These are phyloP conservation scores for Claviceps africana DNA, from an alignment of 2,329 filamentous ascomycete species.

Conservation along the genomic window DNA sequence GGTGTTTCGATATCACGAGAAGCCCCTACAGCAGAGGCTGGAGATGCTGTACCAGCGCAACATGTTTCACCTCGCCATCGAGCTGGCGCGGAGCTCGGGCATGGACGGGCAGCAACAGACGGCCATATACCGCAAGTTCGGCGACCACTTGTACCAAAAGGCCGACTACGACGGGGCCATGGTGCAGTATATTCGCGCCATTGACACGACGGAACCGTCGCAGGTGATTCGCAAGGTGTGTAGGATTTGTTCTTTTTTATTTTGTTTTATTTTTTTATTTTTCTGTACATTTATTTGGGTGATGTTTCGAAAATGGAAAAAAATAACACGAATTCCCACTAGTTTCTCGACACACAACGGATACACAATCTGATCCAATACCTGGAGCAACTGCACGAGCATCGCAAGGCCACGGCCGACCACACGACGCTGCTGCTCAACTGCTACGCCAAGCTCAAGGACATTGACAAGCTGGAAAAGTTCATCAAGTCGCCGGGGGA, in stretches of 20 bases:
- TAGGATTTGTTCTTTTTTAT: not conserved
- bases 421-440: constrained; percentile 91
- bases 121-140: constrained; percentile 82
- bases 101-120: constrained; percentile 73
- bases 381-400: constrained; percentile 88
- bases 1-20: constrained; percentile 83
- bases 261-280: not conserved
- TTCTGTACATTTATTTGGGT: too few relatives aligned
- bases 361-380: constrained; percentile 98
- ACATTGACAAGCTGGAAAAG: constrained; percentile 86
- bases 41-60: constrained; percentile 91
- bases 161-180: constrained; percentile 97
- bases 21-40: constrained; percentile 74
- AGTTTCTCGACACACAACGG: constrained; percentile 91
- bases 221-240: constrained; percentile 82
- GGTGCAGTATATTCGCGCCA: constrained; percentile 93
- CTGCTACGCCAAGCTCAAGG: constrained; percentile 95
- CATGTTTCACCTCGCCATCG: constrained; percentile 81
- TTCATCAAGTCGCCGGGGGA: constrained; percentile 95
- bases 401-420: constrained; percentile 82
- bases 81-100: constrained; percentile 77
- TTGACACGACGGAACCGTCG: constrained; percentile 90
- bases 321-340: constrained; percentile 14
- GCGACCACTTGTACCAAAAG: constrained; percentile 87
- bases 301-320: too few relatives aligned